Percentiles rank a stretch among this genome's conserved stretches.
These are phyloP conservation scores for Aspergillus arachidicola DNA, from an alignment of 2,329 filamentous ascomycete species.

Conservation along the genomic window DNA sequence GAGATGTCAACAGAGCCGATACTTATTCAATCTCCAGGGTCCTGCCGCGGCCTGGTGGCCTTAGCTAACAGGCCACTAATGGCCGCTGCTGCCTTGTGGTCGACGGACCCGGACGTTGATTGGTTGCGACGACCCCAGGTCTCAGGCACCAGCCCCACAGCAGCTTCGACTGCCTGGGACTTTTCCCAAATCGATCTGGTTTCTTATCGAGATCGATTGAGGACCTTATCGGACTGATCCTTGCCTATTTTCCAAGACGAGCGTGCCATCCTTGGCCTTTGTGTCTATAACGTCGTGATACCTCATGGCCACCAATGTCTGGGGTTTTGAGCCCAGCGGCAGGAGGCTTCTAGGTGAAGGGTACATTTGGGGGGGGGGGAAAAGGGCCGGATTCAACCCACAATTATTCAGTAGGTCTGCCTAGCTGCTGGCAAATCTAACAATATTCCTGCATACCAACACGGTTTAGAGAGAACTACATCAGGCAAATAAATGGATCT, in stretches of 20 bases:
- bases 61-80: neutral
- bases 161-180: neutral
- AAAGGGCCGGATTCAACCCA: too few relatives aligned
- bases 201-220: neutral
- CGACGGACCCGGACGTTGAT: neutral
- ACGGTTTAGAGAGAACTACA: too few relatives aligned
- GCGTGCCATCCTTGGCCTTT: too few relatives aligned
- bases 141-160: slow-evolving; percentile 2
- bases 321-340: too few relatives aligned
- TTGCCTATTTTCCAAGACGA: neutral
- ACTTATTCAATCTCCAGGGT: neutral
- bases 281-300: too few relatives aligned
- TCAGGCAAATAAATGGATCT: too few relatives aligned
- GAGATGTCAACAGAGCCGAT: neutral
- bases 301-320: too few relatives aligned
- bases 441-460: too few relatives aligned
- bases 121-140: neutral
- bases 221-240: neutral
- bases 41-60: neutral
- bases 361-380: fast-evolving
- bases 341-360: too few relatives aligned
- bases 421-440: too few relatives aligned
- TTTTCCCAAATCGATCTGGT: neutral
- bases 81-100: slow-evolving; percentile 3
- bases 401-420: too few relatives aligned